A percentile compares a stretch with the other conserved stretches of the same genome.
Conservation (phyloP, 805 yeast species). For the Ogataea naganishii region DNA sequence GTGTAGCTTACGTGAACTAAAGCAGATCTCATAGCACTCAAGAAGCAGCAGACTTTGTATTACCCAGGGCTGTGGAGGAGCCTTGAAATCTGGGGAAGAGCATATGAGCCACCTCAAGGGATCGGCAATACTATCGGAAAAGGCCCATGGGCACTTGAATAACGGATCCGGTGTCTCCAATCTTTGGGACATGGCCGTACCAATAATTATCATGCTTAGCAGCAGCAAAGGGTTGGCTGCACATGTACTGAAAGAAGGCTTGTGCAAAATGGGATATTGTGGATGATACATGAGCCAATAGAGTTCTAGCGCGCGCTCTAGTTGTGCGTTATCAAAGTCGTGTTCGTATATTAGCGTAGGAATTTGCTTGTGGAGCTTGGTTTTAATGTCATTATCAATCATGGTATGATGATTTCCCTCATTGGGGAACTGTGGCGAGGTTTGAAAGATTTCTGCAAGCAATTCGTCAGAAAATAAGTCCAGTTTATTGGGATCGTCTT, state of each 20-base stretch:
- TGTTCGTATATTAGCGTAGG: conserved; percentile 11
- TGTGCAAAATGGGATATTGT: conserved; percentile 40
- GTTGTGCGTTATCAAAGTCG: conserved; percentile 11
- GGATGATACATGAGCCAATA: conserved; percentile 53
- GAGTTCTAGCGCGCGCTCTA: conserved; percentile 16
- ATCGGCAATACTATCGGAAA: conserved; percentile 28
- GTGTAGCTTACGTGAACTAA: conserved; percentile 33
- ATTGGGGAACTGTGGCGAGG: conserved; percentile 15
- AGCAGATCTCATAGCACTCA: conserved; percentile 40
- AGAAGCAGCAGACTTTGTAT: conserved; percentile 37
- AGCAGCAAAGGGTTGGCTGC: conserved; percentile 43
- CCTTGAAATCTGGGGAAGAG: conserved; percentile 32
- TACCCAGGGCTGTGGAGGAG: conserved; percentile 42
- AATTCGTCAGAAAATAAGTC: conserved; percentile 4
- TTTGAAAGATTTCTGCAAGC: conserved; percentile 14
- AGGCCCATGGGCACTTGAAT: conserved; percentile 12
- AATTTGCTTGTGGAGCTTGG: conserved; percentile 11
- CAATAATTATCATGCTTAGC: conserved; percentile 47
- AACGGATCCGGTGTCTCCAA: conserved; percentile 2
- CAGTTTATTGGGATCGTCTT: not conserved
- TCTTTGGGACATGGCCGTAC: conserved; percentile 26
- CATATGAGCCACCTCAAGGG: conserved; percentile 38
- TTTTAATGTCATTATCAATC: conserved; percentile 7
- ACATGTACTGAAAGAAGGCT: conserved; percentile 41
- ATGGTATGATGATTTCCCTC: conserved; percentile 12